Conservation (phyloP, 2,329 filamentous ascomycete species). For the Exophiala calicioides region DNA sequence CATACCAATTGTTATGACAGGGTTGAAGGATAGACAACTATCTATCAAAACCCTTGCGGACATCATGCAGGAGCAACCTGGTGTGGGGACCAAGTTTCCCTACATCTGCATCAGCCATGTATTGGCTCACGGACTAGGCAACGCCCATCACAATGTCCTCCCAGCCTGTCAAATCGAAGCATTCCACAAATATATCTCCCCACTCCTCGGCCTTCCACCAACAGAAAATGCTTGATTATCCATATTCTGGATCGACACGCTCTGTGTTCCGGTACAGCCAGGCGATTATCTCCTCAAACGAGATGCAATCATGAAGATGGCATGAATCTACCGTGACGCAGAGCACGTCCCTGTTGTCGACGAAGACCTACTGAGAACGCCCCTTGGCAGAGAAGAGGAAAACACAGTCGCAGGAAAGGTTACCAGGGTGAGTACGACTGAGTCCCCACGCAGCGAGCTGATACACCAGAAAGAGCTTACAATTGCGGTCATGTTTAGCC, state of each 20-base stretch:
- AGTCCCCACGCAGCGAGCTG: too few species aligned
- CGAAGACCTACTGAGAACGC: slow-evolving; percentile 2
- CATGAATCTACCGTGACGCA: not conserved
- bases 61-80: too few species aligned
- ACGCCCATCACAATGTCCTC: not conserved
- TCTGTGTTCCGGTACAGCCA: slow-evolving; percentile 8
- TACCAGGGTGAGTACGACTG: too few species aligned
- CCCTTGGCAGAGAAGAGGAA: too few species aligned
- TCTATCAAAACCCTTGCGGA: too few species aligned
- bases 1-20: too few species aligned
- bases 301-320: slow-evolving; percentile 1
- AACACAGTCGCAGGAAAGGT: too few species aligned
- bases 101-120: slow-evolving; percentile 7
- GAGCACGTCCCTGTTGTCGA: slow-evolving; percentile 4
- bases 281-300: not conserved
- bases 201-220: not conserved
- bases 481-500: too few species aligned
- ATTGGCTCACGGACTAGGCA: slow-evolving; percentile 7
- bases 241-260: slow-evolving; percentile 14
- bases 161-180: slow-evolving; percentile 4
- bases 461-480: too few species aligned
- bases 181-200: not conserved
- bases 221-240: too few species aligned
- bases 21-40: too few species aligned
- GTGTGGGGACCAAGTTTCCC: too few species aligned